Base-by-base conservation (phyloP, 176 grass and related monocot genomes). In the Eragrostis nindensis region DNA sequence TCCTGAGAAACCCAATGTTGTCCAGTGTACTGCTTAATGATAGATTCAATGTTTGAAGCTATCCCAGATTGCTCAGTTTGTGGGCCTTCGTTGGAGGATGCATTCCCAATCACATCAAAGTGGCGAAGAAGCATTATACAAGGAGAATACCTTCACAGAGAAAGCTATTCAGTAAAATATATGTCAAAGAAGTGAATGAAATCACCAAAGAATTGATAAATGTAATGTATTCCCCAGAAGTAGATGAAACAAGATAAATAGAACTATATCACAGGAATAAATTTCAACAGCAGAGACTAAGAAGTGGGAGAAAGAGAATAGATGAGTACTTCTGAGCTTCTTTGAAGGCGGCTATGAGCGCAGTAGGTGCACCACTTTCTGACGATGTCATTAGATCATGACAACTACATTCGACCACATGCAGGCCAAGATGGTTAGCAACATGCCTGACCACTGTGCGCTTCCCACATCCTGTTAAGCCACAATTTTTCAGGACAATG, bases 371-470 rank as follows among this genome's bases (percentile, higher is more conserved):
- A 44, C 90, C 92, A 76, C 77, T 91, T 79, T 95, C 92, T 53
- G 90, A 93, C 15, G 96, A 93, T 1, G 67, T 77, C 76, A 93
- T 77, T 67, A 98, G 75, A 85, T 98, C 96, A 62, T 93, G 86
- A 90, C 88, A 98, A 68, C 79, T 90, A 89, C 88, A 98, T 81
- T 98, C 96, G 6, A 98, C 88, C 25, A 98, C 81, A 87, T 98
- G 96, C 39, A 98, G 66, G 66, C 96, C 96, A 47, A 89, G 83
- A 80, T 87, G 83, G 53, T 75, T 76, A 66, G 90, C 92, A 68
- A 95, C 85, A 87, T 93, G 94, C 83, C 84, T 95, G n/a, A 95
- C 71, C 71, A 86, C 84, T 19, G 81, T 93, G 7, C 86, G 80
- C 76, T 95, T 98, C 52, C 96, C 96, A 84, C 96, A 98, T 70